These are phyloP conservation scores for Aspergillus pseudoterreus DNA, from an alignment of 2,329 filamentous ascomycete species.

Conservation along the genomic window DNA sequence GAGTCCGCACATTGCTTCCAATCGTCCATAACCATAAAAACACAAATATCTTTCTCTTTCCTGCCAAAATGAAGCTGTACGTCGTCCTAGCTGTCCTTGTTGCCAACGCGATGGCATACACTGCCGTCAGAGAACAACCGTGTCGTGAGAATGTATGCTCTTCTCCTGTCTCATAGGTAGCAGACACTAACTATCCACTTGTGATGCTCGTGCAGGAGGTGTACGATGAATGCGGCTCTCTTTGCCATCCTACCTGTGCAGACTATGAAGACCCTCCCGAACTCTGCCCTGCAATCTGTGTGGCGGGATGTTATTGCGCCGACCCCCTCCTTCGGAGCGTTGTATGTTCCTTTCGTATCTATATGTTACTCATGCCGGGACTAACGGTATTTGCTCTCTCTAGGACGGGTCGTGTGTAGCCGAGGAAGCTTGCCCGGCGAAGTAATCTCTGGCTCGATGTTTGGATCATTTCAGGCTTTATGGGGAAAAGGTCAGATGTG, in stretches of 20 bases:
- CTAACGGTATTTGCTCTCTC: background rate
- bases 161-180: background rate
- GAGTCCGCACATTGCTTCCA: background rate
- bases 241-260: background rate
- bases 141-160: background rate
- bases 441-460: too few relatives aligned
- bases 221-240: slow-evolving; percentile 1
- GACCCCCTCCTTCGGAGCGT: background rate
- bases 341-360: background rate
- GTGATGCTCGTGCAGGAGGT: background rate
- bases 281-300: background rate
- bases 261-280: background rate
- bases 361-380: background rate
- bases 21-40: background rate
- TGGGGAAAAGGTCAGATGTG: too few relatives aligned
- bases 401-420: background rate
- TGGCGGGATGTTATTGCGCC: background rate
- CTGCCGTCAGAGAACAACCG: background rate
- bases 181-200: background rate
- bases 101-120: background rate
- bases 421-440: background rate
- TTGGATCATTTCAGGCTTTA: too few relatives aligned
- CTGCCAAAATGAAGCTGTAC: background rate
- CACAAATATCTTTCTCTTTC: background rate
- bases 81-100: background rate